phyloP scores from a whole-genome alignment of 1,139 yeast genomes.

The Lodderomyces oxycetoniae region DNA sequence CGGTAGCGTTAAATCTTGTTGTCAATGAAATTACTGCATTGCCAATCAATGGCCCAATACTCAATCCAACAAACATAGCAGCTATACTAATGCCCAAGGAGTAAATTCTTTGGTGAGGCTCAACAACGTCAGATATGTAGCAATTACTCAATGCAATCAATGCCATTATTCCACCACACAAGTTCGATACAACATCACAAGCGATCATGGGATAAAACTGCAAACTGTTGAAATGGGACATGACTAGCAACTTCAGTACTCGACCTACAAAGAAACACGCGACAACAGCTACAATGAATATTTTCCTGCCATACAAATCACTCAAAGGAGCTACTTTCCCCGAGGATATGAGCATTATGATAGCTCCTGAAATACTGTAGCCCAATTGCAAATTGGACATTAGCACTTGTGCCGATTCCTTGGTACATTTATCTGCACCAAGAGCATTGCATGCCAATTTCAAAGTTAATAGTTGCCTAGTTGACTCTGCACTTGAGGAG shows the following conservation, averaged over 20 bases:
- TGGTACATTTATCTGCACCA: constrained; percentile 23
- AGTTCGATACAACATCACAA: constrained; percentile 38
- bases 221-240: constrained; percentile 28
- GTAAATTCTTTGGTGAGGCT: constrained; percentile 49
- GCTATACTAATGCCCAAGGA: constrained; percentile 57
- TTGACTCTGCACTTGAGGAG: constrained; percentile 29
- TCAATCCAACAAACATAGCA: constrained; percentile 54
- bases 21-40: constrained; percentile 29
- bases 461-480: constrained; percentile 30
- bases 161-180: constrained; percentile 54
- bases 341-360: constrained; percentile 34
- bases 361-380: constrained; percentile 23
- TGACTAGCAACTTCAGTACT: constrained; percentile 24
- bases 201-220: constrained; percentile 29
- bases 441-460: constrained; percentile 37
- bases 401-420: constrained; percentile 30
- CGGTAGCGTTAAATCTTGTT: constrained; percentile 8
- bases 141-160: constrained; percentile 52
- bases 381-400: constrained; percentile 35
- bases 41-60: constrained; percentile 61
- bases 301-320: constrained; percentile 60
- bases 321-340: constrained; percentile 57
- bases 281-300: constrained; percentile 35
- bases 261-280: constrained; percentile 24
- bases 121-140: constrained; percentile 62